phyloP scores from a whole-genome alignment of 148 eudicot genomes.

The Agrostemma githago region DNA sequence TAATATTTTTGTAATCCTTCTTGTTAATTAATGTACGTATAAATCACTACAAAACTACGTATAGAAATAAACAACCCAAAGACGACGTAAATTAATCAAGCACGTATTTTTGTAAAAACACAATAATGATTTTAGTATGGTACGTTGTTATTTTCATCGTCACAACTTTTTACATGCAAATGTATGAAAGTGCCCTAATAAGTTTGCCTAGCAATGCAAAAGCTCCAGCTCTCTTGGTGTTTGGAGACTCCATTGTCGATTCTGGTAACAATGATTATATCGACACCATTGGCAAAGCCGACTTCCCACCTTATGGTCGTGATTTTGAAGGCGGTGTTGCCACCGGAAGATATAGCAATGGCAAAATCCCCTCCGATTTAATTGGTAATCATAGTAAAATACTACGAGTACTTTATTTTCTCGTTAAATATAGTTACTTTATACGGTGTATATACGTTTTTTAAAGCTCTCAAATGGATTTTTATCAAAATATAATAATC shows the following conservation, averaged over 20 bases:
- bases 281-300: conserved; percentile 40
- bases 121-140: conserved; percentile 10
- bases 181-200: conserved; percentile 9
- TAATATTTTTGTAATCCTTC: too few relatives aligned
- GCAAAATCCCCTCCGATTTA: conserved; percentile 31
- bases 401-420: too few relatives aligned
- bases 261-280: conserved; percentile 69
- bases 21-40: too few relatives aligned
- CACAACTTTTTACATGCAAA: background rate
- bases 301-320: conserved; percentile 60
- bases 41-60: too few relatives aligned
- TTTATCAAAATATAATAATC: too few relatives aligned
- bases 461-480: too few relatives aligned
- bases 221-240: conserved; percentile 56
- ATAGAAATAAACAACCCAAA: too few relatives aligned
- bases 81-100: too few relatives aligned
- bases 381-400: conserved; percentile 13
- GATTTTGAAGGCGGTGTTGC: conserved; percentile 24
- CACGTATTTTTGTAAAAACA: conserved; percentile 3
- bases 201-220: background rate
- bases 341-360: conserved; percentile 39
- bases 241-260: conserved; percentile 82
- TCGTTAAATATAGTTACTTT: too few relatives aligned
- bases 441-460: too few relatives aligned
- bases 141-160: conserved; percentile 10